These are phyloP conservation scores for Oryza glaberrima DNA, from an alignment of 176 grass and related monocot species.

Conservation along the genomic window DNA sequence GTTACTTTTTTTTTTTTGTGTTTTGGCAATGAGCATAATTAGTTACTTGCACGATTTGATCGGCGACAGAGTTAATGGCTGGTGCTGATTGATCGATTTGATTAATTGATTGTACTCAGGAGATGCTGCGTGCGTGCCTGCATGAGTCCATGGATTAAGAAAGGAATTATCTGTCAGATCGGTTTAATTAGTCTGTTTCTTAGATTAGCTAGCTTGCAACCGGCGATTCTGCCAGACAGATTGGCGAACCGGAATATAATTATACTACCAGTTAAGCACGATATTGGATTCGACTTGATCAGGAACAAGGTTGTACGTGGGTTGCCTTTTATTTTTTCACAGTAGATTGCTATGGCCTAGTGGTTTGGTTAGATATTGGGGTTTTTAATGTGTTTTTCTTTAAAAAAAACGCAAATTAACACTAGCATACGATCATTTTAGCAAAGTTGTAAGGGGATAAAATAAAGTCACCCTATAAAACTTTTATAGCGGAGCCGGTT, in stretches of 20 bases:
- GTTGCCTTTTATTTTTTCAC: background rate
- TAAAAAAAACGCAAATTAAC: background rate
- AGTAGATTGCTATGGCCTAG: background rate
- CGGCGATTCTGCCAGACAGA: slow-evolving; percentile 53
- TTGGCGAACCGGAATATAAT: slow-evolving; percentile 10
- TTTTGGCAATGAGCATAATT: background rate
- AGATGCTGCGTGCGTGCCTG: slow-evolving; percentile 1
- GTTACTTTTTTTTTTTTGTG: too few relatives aligned
- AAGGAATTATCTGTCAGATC: background rate
- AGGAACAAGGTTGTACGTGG: background rate
- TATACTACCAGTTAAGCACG: background rate
- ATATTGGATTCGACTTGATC: slow-evolving; percentile 20
- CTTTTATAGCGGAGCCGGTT: too few relatives aligned
- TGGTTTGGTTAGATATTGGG: background rate
- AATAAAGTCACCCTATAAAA: too few relatives aligned
- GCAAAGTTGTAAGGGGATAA: too few relatives aligned
- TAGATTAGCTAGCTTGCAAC: slow-evolving; percentile 23
- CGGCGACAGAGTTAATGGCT: background rate
- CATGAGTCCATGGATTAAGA: background rate
- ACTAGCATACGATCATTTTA: too few relatives aligned
- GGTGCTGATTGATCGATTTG: background rate
- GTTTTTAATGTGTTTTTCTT: background rate
- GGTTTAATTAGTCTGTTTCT: background rate
- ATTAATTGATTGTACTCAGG: background rate
- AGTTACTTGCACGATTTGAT: slow-evolving; percentile 8